Evolutionary conservation across 1,284 basidiomycete genomes (phyloP).

Genomic region (Paramarasmius palmivorus): DNA sequence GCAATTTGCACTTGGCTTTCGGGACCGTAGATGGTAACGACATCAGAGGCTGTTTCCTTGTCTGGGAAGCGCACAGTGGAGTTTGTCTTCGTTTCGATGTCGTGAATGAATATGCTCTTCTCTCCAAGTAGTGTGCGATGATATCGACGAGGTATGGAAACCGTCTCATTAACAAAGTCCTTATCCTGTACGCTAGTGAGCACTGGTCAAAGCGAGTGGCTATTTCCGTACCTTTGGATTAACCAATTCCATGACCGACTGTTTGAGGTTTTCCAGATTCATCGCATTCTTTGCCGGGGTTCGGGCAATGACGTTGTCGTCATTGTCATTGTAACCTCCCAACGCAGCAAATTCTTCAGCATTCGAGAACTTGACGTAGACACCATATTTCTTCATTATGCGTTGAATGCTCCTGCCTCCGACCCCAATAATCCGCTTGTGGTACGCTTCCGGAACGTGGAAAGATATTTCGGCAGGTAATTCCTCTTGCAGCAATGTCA

Average conservation of each 20-base stretch:
- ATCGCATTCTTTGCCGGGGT: constrained; percentile 98
- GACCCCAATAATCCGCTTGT: constrained; percentile 99
- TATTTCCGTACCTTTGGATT: constrained; percentile 78
- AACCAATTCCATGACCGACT: constrained; percentile 96
- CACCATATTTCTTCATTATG: constrained; percentile 99
- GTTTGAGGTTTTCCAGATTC: constrained; percentile 94
- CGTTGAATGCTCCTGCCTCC: constrained; percentile 98
- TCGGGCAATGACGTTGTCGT: constrained; percentile 97
- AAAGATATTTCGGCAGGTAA: constrained; percentile 98
- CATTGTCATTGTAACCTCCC: constrained; percentile 96
- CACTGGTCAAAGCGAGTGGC: constrained; percentile 5
- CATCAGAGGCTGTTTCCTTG: constrained; percentile 90
- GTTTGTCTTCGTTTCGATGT: constrained; percentile 96
- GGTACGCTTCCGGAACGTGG: constrained; percentile 97
- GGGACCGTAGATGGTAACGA: constrained; percentile 93
- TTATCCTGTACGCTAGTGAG: constrained; percentile 68
- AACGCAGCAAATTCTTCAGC: constrained; percentile 95
- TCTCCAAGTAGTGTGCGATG: constrained; percentile 94
- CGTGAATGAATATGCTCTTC: constrained; percentile 95
- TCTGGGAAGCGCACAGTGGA: constrained; percentile 94
- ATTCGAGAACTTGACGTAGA: constrained; percentile 99
- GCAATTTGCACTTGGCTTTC: constrained; percentile 97
- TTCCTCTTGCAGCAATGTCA: constrained; percentile 92
- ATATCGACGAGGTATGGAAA: constrained; percentile 91
- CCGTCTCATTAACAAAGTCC: constrained; percentile 93